Evolutionary conservation across 148 eudicot genomes (phyloP), one percentile per base, ranked within the genome.

Genomic region (Silene uniflora): DNA sequence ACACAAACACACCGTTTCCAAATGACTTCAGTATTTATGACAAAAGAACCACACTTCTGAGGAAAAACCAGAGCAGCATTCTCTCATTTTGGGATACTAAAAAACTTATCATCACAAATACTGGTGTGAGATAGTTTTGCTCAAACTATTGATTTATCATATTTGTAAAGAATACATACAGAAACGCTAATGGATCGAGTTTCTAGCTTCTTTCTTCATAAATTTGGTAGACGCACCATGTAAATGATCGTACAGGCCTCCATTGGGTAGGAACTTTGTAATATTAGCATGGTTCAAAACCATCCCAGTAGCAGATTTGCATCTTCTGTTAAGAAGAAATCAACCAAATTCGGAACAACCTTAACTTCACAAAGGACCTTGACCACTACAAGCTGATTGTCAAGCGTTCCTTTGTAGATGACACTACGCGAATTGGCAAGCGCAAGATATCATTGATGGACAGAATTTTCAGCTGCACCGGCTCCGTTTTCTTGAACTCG

Each of bases 371-470:
- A 49, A 13, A 49, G 29, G 46, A 23, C 71, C 55, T 19, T 60
- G 8, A 81, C 23, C 2, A 52, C 80, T 17, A 83, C 75, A n/a
- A 19, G 44, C 12, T 44, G 59, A 52, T 66, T 77, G 18, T 79
- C 83, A n/a, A 79, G 2, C 42, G 23, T 76, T n/a, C 73, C 80
- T 56, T 55, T 76, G 67, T 83, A 76, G 23, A 83, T 83, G 0
- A 55, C 71, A 17, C 21, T 7, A 19, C 44, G 68, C 23, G 52
- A 61, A 47, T 39, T 25, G 0, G 80, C 69, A 56, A 76, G 17
- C 10, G 73, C 56, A 5, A 71, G 52, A 25, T 71, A 49, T 80
- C 79, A 16, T 55, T 29, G 4, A 6, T 5, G 3, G 79, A 75
- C 32, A 71, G 58, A 12, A 76, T 29, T 32, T 81, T 81, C 44